Evolutionary conservation across 495 filamentous ascomycete species (phyloP).

Genomic region (Penicillium canariense): DNA sequence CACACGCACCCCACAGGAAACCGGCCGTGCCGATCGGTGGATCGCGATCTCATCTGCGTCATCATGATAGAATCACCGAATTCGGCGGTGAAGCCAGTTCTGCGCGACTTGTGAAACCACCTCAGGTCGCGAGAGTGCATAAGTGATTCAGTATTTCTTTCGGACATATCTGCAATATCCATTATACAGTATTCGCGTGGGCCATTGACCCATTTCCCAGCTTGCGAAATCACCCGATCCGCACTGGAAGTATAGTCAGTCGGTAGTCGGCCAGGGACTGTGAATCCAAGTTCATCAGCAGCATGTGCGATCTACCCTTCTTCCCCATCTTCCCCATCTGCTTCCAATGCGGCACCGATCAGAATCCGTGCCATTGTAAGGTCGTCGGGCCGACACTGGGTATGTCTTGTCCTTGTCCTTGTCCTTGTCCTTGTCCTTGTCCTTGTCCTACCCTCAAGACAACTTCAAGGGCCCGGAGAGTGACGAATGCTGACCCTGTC

Average conservation of each 20-base stretch:
- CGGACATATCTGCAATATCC: neutral
- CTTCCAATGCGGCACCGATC: constrained; percentile 55
- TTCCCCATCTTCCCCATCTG: constrained; percentile 49
- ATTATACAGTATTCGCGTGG: too few species aligned
- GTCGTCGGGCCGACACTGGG: constrained; percentile 60
- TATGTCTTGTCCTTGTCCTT: constrained; percentile 17
- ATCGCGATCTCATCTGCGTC: constrained; percentile 24
- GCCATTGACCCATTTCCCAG: neutral
- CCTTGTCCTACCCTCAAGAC: neutral
- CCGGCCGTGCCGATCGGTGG: constrained; percentile 14
- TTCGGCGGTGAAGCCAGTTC: neutral
- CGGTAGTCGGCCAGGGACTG: too few species aligned
- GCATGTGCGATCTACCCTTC: constrained; percentile 41
- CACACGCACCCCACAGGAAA: neutral
- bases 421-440: neutral
- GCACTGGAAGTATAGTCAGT: neutral
- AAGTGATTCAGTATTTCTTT: neutral
- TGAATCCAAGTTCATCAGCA: neutral
- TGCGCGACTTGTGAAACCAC: neutral
- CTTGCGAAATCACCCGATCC: neutral
- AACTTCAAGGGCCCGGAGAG: neutral
- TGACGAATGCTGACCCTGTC: neutral
- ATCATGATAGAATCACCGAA: constrained; percentile 21
- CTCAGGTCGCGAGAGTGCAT: too few species aligned
- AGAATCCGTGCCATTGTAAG: constrained; percentile 63